Conservation (phyloP, 2,329 filamentous ascomycete species). For the Metarhizium humberi region DNA sequence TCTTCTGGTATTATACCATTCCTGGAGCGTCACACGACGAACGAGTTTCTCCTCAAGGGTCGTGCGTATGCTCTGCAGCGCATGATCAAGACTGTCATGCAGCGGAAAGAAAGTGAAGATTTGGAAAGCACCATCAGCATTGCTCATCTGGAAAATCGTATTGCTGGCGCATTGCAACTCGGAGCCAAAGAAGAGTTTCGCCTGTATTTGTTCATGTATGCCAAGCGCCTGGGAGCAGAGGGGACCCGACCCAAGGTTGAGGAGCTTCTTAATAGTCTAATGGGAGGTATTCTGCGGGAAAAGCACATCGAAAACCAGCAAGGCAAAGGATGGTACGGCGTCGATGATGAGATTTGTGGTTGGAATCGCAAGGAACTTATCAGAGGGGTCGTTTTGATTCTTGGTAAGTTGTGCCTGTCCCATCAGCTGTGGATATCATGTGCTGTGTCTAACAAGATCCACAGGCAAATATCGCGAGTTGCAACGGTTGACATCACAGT, state of each 20-base stretch:
- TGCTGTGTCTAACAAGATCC: slow-evolving; percentile 11
- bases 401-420: slow-evolving; percentile 53
- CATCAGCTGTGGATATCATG: not conserved
- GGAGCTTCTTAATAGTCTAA: slow-evolving; percentile 73
- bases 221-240: slow-evolving; percentile 87
- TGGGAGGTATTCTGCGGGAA: slow-evolving; percentile 62
- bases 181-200: slow-evolving; percentile 88
- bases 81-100: slow-evolving; percentile 80
- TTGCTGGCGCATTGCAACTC: slow-evolving; percentile 79
- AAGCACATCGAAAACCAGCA: slow-evolving; percentile 35
- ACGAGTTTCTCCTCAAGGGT: slow-evolving; percentile 83
- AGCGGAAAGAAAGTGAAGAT: slow-evolving; percentile 81
- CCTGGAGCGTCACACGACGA: slow-evolving; percentile 89
- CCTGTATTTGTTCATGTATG: slow-evolving; percentile 95
- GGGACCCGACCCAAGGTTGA: slow-evolving; percentile 82
- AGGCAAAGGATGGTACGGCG: slow-evolving; percentile 53
- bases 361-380: slow-evolving; percentile 84
- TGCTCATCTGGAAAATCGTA: slow-evolving; percentile 87
- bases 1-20: slow-evolving; percentile 90
- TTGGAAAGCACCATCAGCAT: slow-evolving; percentile 90
- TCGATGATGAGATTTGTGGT: slow-evolving; percentile 69
- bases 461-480: slow-evolving; percentile 90
- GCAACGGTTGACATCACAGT: slow-evolving; percentile 89
- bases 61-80: slow-evolving; percentile 85
- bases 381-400: slow-evolving; percentile 83